These are phyloP conservation scores for Suillus plorans DNA, from an alignment of 768 basidiomycete species.

Conservation along the genomic window DNA sequence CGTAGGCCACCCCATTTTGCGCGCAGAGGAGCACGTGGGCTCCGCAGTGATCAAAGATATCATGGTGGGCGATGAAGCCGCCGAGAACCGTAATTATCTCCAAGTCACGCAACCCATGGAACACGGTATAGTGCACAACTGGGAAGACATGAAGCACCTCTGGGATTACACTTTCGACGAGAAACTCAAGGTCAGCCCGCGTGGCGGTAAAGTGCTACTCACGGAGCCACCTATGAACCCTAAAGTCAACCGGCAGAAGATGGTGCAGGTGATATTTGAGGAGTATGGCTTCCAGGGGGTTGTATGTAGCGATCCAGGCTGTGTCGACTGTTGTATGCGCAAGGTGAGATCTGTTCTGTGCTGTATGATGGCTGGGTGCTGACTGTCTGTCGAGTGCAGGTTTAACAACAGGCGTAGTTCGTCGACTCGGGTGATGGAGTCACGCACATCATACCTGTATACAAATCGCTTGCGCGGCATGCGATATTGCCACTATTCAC, in stretches of 20 bases:
- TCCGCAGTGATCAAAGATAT: constrained; percentile 89
- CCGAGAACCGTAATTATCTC: constrained; percentile 89
- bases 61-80: constrained; percentile 98
- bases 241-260: constrained; percentile 84
- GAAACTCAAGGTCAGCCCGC: constrained; percentile 87
- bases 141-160: constrained; percentile 99
- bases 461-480: too few relatives aligned
- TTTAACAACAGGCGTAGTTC: too few relatives aligned
- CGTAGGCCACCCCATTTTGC: constrained; percentile 96
- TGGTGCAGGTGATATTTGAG: constrained; percentile 99
- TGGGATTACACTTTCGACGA: constrained; percentile 99
- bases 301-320: constrained; percentile 98
- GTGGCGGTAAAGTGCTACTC: constrained; percentile 85
- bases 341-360: too few relatives aligned
- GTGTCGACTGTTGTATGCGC: constrained; percentile 97
- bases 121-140: constrained; percentile 97
- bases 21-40: constrained; percentile 94
- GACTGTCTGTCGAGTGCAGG: too few relatives aligned
- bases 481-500: too few relatives aligned
- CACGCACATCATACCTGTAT: too few relatives aligned
- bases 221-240: constrained; percentile 99
- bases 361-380: too few relatives aligned
- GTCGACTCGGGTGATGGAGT: too few relatives aligned
- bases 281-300: constrained; percentile 92
- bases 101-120: constrained; percentile 99